Evolutionary conservation across 2,329 filamentous ascomycete genomes (phyloP).

Genomic region (Paracoccidioides lutzii): DNA sequence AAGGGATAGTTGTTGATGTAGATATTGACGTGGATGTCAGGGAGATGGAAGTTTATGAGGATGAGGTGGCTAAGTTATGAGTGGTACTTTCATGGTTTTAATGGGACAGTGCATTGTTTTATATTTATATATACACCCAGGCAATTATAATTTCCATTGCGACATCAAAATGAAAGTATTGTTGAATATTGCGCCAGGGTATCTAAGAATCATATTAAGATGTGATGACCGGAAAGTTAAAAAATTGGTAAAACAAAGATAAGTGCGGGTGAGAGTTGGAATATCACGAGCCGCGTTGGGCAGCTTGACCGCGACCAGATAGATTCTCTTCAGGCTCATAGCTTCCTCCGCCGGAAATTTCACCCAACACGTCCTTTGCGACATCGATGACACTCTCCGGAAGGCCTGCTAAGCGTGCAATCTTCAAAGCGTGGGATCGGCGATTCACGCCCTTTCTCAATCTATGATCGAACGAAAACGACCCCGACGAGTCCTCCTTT

Average conservation of each 20-base stretch:
- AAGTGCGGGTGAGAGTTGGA: background rate
- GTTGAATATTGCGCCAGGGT: background rate
- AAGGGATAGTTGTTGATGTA: constrained; percentile 21
- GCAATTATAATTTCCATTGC: background rate
- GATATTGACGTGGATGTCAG: background rate
- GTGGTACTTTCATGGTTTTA: background rate
- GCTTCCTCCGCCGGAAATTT: background rate
- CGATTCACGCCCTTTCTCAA: constrained; percentile 71
- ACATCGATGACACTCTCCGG: constrained; percentile 58
- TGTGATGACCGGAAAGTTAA: background rate
- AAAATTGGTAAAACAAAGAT: background rate
- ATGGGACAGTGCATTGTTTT: background rate
- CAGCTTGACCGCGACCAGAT: background rate
- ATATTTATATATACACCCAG: background rate
- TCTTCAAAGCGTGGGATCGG: constrained; percentile 82
- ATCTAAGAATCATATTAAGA: background rate
- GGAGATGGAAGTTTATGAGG: constrained; percentile 1
- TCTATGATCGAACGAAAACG: constrained; percentile 75
- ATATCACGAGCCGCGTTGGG: background rate
- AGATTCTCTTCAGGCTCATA: background rate
- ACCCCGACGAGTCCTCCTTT: constrained; percentile 54
- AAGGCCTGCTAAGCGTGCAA: constrained; percentile 75
- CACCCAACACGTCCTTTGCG: constrained; percentile 41
- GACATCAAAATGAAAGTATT: background rate
- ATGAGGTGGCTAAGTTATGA: constrained; percentile 1